These are phyloP conservation scores for Plasmodiophora brassicae DNA, from an alignment of 208 protist species.

Conservation along the genomic window DNA sequence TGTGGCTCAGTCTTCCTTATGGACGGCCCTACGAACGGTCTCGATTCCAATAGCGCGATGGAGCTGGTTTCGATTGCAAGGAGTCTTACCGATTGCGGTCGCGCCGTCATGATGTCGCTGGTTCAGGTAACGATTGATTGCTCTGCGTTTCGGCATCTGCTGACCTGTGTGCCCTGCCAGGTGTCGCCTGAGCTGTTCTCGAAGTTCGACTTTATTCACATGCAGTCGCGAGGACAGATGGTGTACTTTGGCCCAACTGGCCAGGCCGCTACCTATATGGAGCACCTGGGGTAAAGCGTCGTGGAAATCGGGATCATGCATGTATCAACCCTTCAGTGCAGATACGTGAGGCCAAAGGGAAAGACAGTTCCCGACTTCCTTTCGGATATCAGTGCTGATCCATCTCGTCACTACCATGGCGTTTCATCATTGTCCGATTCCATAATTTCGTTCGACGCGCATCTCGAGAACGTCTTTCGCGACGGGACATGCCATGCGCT, in stretches of 20 bases:
- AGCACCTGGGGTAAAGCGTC: neutral
- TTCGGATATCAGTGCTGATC: neutral
- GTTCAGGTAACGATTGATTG: no score
- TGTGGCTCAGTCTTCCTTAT: neutral
- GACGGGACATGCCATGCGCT: neutral
- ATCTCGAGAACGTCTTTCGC: no score
- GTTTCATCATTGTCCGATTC: no score
- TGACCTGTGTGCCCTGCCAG: no score
- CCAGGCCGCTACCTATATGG: neutral
- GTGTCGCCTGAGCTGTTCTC: neutral
- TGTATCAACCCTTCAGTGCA: no score
- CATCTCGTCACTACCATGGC: neutral
- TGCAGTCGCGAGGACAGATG: neutral
- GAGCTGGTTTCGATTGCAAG: neutral
- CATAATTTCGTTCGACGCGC: neutral
- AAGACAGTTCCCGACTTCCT: slow-evolving; percentile 7
- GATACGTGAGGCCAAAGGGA: neutral
- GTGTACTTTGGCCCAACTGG: neutral
- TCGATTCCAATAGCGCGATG: neutral
- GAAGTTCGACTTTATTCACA: neutral
- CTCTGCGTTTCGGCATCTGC: no score
- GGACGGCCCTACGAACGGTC: slow-evolving; percentile 4
- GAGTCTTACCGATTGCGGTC: neutral
- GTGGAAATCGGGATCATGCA: no score
- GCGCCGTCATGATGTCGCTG: neutral